Percentiles rank a stretch among this genome's conserved stretches.
Conservation (phyloP, 371 early-diverging fungal genomes). For the Haplosporangium sp. region DNA sequence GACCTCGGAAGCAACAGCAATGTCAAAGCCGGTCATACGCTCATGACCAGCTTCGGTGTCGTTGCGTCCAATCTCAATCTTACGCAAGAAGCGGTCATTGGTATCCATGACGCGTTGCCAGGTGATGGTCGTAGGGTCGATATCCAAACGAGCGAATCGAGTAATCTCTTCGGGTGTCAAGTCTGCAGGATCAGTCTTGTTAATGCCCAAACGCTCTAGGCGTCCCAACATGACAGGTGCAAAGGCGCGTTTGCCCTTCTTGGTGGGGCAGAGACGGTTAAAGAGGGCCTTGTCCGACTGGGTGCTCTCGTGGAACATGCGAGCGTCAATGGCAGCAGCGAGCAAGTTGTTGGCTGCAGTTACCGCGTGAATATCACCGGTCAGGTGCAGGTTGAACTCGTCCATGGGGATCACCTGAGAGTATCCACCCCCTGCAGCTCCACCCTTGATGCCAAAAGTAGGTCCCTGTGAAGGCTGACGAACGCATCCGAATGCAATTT, state of each 20-base stretch:
- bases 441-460: slow-evolving; percentile 98
- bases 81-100: slow-evolving; percentile 95
- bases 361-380: slow-evolving; percentile 98
- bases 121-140: slow-evolving; percentile 91
- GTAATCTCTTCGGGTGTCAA: slow-evolving; percentile 84
- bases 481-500: slow-evolving; percentile 93
- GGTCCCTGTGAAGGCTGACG: slow-evolving; percentile 98
- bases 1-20: slow-evolving; percentile 95
- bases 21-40: slow-evolving; percentile 95
- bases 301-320: slow-evolving; percentile 96
- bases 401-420: slow-evolving; percentile 99
- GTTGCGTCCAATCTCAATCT: slow-evolving; percentile 89
- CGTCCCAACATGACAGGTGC: slow-evolving; percentile 89
- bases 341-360: slow-evolving; percentile 95
- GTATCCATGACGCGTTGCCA: slow-evolving; percentile 97
- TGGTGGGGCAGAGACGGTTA: slow-evolving; percentile 87
- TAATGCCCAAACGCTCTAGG: slow-evolving; percentile 85
- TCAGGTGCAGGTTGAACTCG: slow-evolving; percentile 97
- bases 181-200: slow-evolving; percentile 81
- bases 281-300: slow-evolving; percentile 90
- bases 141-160: slow-evolving; percentile 89
- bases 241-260: slow-evolving; percentile 86
- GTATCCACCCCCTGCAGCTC: slow-evolving; percentile 98
- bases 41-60: slow-evolving; percentile 89
- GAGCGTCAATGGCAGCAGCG: slow-evolving; percentile 98